phyloP scores from a whole-genome alignment of 345 rosid species.

The Physaria fendleri region DNA sequence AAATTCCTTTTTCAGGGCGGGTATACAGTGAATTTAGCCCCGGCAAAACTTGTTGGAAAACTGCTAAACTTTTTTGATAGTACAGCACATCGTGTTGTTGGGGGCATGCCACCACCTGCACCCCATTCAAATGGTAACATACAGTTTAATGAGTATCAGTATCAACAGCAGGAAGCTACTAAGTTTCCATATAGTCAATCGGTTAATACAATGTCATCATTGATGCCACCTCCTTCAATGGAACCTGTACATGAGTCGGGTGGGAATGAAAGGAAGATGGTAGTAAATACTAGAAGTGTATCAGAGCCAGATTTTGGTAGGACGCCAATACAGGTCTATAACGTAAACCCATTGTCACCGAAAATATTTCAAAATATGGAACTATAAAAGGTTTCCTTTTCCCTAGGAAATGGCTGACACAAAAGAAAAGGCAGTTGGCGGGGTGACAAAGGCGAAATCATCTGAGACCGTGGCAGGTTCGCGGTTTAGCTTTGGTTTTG shows the following conservation, averaged over 20 bases:
- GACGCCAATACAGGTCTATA: conserved; percentile 50
- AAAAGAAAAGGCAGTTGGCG: conserved; percentile 39
- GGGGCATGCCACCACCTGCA: conserved; percentile 55
- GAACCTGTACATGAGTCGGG: conserved; percentile 50
- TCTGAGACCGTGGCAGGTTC: conserved; percentile 47
- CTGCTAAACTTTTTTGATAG: conserved; percentile 56
- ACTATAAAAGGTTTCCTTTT: conserved; percentile 1
- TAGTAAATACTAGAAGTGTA: conserved; percentile 51
- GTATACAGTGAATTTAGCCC: conserved; percentile 46
- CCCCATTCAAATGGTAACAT: conserved; percentile 38
- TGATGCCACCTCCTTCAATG: conserved; percentile 45
- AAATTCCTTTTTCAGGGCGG: conserved; percentile 47
- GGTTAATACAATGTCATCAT: conserved; percentile 43
- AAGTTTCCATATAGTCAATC: conserved; percentile 47
- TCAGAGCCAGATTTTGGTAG: conserved; percentile 68
- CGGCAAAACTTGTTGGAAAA: conserved; percentile 57
- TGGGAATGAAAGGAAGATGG: conserved; percentile 34
- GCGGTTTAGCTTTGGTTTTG: conserved; percentile 78
- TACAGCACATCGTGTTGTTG: conserved; percentile 69
- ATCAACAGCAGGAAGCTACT: conserved; percentile 33
- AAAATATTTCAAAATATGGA: not conserved
- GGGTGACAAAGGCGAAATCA: conserved; percentile 47
- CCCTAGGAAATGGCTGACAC: conserved; percentile 49
- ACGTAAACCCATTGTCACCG: not conserved
- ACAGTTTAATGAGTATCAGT: conserved; percentile 34